These are phyloP conservation scores for Nicotiana knightiana DNA, from an alignment of 257 asterid species.

Conservation along the genomic window DNA sequence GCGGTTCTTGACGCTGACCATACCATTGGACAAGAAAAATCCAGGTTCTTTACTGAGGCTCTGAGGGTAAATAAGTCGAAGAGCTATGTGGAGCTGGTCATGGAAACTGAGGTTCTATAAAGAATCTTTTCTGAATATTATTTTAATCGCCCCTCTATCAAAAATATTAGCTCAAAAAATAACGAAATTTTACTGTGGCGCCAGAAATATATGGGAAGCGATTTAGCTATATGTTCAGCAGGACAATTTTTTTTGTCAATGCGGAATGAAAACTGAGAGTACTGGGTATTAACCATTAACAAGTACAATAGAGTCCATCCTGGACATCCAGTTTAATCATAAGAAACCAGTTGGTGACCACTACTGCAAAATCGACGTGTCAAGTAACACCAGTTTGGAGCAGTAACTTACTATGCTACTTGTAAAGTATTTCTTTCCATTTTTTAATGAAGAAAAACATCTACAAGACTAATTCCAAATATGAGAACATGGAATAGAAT, in stretches of 20 bases:
- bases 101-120: slow-evolving; percentile 64
- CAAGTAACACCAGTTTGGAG: background rate
- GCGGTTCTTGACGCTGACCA: slow-evolving; percentile 94
- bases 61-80: slow-evolving; percentile 77
- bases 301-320: no score
- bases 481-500: background rate
- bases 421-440: background rate
- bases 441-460: background rate
- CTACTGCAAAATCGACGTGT: background rate
- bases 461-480: slow-evolving; percentile 5
- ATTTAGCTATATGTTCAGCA: no score
- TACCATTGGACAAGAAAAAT: slow-evolving; percentile 78
- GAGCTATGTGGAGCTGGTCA: slow-evolving; percentile 79
- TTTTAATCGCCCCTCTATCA: no score
- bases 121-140: background rate
- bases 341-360: background rate
- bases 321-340: no score
- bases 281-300: no score
- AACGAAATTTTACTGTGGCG: no score
- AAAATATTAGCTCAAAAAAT: no score
- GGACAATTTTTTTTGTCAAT: no score
- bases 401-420: background rate
- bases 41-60: slow-evolving; percentile 90
- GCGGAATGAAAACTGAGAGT: no score
- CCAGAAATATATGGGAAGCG: no score